Conservation (phyloP, 805 yeast species). For the Cyberlindnera xishuangbannaensis region DNA sequence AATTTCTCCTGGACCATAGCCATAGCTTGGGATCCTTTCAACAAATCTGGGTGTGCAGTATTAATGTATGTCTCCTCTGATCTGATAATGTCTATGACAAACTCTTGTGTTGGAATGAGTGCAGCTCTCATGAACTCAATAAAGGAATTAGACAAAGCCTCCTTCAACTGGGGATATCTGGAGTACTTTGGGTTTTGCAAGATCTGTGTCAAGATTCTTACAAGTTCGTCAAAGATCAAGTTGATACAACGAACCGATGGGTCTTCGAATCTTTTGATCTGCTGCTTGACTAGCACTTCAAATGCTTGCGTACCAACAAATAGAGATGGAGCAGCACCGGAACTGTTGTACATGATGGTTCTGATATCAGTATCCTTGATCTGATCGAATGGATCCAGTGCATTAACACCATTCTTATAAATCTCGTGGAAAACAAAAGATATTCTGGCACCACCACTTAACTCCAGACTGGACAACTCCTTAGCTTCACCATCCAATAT, state of each 20-base stretch:
- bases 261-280: slow-evolving; percentile 89
- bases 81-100: slow-evolving; percentile 75
- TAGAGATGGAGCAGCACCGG: slow-evolving; percentile 93
- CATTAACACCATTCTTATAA: slow-evolving; percentile 83
- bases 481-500: slow-evolving; percentile 89
- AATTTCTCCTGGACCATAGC: slow-evolving; percentile 81
- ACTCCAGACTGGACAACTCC: slow-evolving; percentile 82
- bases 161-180: slow-evolving; percentile 88
- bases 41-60: slow-evolving; percentile 95
- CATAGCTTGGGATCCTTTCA: slow-evolving; percentile 95
- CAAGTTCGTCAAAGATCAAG: slow-evolving; percentile 90
- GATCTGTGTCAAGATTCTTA: slow-evolving; percentile 75
- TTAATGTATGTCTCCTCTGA: slow-evolving; percentile 93
- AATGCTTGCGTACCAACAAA: slow-evolving; percentile 97
- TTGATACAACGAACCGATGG: slow-evolving; percentile 86
- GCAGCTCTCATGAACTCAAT: slow-evolving; percentile 75
- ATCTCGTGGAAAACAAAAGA: slow-evolving; percentile 96
- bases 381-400: slow-evolving; percentile 94
- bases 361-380: slow-evolving; percentile 93
- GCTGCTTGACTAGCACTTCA: slow-evolving; percentile 92
- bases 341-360: slow-evolving; percentile 93
- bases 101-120: slow-evolving; percentile 76
- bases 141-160: slow-evolving; percentile 74
- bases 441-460: slow-evolving; percentile 97
- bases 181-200: slow-evolving; percentile 74